A percentile compares a stretch with the other conserved stretches of the same genome.
These are phyloP conservation scores for Alternaria gansuensis DNA, from an alignment of 2,329 filamentous ascomycete species.

Conservation along the genomic window DNA sequence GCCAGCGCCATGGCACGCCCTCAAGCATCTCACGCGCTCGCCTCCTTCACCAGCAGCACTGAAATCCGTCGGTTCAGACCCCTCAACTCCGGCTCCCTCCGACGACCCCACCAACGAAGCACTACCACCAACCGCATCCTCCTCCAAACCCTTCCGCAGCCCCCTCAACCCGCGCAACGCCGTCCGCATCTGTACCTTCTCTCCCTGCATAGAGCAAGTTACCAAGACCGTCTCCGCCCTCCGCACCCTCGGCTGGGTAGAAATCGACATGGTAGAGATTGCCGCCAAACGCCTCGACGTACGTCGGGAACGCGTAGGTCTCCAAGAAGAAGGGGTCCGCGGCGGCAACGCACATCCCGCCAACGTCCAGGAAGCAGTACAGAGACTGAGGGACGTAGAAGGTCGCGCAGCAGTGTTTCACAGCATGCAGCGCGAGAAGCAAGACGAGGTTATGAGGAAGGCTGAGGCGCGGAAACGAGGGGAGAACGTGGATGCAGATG, in stretches of 20 bases:
- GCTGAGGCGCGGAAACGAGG: constrained; percentile 47
- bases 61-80: constrained; percentile 39
- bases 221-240: constrained; percentile 83
- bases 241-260: constrained; percentile 83
- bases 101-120: constrained; percentile 25
- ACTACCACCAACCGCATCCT: constrained; percentile 14
- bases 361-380: constrained; percentile 81
- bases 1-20: constrained; percentile 80
- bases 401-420: constrained; percentile 73
- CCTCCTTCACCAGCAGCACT: constrained; percentile 38
- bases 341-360: constrained; percentile 75
- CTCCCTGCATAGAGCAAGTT: constrained; percentile 96
- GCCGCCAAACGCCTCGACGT: constrained; percentile 81
- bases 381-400: constrained; percentile 77
- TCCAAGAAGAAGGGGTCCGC: constrained; percentile 71
- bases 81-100: constrained; percentile 54
- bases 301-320: constrained; percentile 79
- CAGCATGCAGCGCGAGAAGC: constrained; percentile 51
- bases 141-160: constrained; percentile 49
- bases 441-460: constrained; percentile 57
- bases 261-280: constrained; percentile 93
- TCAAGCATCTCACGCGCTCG: constrained; percentile 75
- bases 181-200: constrained; percentile 90
- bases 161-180: constrained; percentile 75
- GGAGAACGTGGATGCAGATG: constrained; percentile 22